Evolutionary conservation across 768 basidiomycete genomes (phyloP).

Genomic region (Cystofilobasidium macerans): DNA sequence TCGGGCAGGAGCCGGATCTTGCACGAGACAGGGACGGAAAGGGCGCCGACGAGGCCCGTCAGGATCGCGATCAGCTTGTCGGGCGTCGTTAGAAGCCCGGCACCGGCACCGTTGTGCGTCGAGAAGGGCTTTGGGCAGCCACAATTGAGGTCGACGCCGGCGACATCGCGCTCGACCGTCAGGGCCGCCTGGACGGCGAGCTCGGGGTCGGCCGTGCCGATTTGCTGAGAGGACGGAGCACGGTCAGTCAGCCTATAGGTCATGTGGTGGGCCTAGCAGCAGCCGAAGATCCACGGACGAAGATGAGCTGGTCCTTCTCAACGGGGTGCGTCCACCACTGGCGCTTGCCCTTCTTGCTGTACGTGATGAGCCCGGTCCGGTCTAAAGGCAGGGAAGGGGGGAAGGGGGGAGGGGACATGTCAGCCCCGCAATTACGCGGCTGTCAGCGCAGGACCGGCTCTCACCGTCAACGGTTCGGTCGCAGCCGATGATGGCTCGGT

Average conservation of each 20-base stretch:
- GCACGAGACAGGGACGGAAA: constrained; percentile 79
- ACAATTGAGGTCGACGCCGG: constrained; percentile 93
- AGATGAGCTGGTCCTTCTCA: constrained; percentile 64
- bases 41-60: constrained; percentile 56
- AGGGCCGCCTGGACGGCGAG: constrained; percentile 86
- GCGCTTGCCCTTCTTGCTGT: constrained; percentile 60
- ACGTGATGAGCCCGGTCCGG: constrained; percentile 73
- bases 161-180: constrained; percentile 72
- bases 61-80: constrained; percentile 84
- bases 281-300: background rate
- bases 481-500: constrained; percentile 83
- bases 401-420: constrained; percentile 22
- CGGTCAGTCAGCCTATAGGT: background rate
- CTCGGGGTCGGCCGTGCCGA: constrained; percentile 78
- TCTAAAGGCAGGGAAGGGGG: constrained; percentile 43
- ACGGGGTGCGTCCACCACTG: constrained; percentile 88
- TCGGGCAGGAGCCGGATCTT: constrained; percentile 83
- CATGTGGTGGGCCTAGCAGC: background rate
- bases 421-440: background rate
- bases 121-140: constrained; percentile 97
- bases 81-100: constrained; percentile 81
- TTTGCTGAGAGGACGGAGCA: constrained; percentile 68
- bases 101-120: constrained; percentile 89
- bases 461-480: constrained; percentile 75
- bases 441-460: constrained; percentile 30